Evolutionary conservation across 1,139 yeast genomes (phyloP).

Genomic region (Geotrichum carabidarum): DNA sequence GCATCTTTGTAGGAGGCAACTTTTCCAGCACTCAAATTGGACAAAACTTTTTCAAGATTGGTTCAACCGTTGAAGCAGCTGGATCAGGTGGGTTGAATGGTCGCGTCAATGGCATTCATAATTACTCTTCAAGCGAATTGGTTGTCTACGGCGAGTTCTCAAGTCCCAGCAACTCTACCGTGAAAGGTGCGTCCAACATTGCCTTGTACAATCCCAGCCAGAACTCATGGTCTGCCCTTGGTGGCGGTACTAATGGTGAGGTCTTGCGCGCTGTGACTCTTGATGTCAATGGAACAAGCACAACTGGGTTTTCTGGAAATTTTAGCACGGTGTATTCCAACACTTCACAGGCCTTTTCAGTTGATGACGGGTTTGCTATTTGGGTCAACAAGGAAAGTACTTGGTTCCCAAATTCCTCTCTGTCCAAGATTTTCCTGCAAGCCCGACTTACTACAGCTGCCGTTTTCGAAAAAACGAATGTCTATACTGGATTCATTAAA

Average conservation of each 20-base stretch:
- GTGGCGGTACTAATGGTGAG: conserved; percentile 31
- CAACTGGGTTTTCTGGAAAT: conserved; percentile 38
- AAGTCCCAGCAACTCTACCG: conserved; percentile 31
- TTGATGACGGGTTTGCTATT: conserved; percentile 29
- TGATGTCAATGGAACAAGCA: conserved; percentile 35
- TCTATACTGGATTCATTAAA: conserved; percentile 29
- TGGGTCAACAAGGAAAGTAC: conserved; percentile 28
- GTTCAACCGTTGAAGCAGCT: conserved; percentile 30
- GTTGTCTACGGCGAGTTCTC: conserved; percentile 41
- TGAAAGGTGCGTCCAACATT: conserved; percentile 28
- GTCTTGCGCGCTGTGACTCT: conserved; percentile 29
- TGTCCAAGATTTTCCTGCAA: conserved; percentile 21
- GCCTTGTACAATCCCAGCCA: conserved; percentile 31
- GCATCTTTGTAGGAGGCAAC: conserved; percentile 49
- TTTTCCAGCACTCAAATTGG: conserved; percentile 40
- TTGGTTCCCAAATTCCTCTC: conserved; percentile 30
- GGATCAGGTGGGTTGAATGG: conserved; percentile 43
- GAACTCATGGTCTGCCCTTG: conserved; percentile 27
- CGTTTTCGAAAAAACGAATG: conserved; percentile 17
- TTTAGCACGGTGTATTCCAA: conserved; percentile 26
- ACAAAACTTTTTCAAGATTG: conserved; percentile 29
- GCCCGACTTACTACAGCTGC: conserved; percentile 26
- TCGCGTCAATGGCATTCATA: conserved; percentile 33
- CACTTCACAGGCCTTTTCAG: conserved; percentile 5
- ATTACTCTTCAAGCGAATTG: conserved; percentile 25